These are phyloP conservation scores for Austroboletus novae-zelandiae DNA, from an alignment of 1,284 basidiomycete genomes.

Conservation along the genomic window DNA sequence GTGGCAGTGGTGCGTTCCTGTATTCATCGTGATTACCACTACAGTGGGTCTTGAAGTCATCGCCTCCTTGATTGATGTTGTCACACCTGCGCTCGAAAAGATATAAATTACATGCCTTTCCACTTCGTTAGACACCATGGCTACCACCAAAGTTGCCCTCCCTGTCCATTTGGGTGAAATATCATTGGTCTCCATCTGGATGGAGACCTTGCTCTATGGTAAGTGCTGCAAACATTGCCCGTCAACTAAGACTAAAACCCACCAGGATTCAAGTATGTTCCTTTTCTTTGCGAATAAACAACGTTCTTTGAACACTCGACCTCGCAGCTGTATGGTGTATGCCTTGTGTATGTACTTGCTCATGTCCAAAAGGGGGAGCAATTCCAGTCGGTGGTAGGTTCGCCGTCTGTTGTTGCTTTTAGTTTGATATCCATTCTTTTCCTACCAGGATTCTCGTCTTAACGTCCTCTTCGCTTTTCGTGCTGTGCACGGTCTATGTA, in stretches of 20 bases:
- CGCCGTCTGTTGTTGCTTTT: neutral
- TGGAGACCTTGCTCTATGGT: constrained; percentile 19
- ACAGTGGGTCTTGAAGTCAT: neutral
- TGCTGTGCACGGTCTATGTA: constrained; percentile 7
- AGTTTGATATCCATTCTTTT: neutral
- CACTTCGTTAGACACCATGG: constrained; percentile 6
- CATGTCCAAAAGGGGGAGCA: constrained; percentile 1
- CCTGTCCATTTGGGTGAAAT: constrained; percentile 12
- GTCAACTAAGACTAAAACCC: neutral
- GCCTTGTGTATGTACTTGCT: constrained; percentile 18
- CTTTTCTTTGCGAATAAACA: neutral
- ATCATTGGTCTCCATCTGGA: constrained; percentile 19
- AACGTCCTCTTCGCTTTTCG: constrained; percentile 18
- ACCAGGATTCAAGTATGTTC: constrained; percentile 12
- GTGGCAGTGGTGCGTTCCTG: constrained; percentile 3
- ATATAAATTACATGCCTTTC: constrained; percentile 5
- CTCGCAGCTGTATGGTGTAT: constrained; percentile 13
- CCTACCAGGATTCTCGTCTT: constrained; percentile 9
- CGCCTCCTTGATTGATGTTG: neutral
- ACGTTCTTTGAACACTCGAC: neutral
- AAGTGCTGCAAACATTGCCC: neutral
- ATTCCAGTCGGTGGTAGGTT: constrained; percentile 8
- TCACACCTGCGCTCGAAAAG: neutral
- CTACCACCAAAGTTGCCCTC: neutral
- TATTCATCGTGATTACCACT: neutral